These are phyloP conservation scores for Globisporangium alternatum DNA, from an alignment of 352 stramenopile species.

Conservation along the genomic window DNA sequence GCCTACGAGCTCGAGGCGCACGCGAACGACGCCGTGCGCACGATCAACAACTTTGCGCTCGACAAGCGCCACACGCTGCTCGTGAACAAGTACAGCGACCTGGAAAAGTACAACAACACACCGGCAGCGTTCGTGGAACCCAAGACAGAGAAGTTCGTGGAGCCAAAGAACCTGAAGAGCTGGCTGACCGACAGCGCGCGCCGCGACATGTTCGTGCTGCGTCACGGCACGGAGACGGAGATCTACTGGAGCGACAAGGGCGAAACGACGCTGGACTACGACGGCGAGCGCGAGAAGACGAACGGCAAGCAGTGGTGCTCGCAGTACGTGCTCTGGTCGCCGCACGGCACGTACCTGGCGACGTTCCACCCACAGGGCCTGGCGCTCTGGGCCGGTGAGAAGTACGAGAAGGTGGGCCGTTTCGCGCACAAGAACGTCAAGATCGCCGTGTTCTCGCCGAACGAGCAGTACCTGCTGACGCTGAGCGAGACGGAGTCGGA, in stretches of 20 bases:
- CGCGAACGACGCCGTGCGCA: conserved; percentile 76
- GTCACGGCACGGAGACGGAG: conserved; percentile 94
- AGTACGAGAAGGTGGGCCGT: conserved; percentile 97
- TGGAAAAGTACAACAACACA: conserved; percentile 78
- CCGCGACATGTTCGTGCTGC: conserved; percentile 94
- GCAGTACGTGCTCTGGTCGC: conserved; percentile 97
- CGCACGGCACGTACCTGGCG: conserved; percentile 95
- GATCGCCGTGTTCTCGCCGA: conserved; percentile 92
- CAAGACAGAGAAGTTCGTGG: conserved; percentile 83
- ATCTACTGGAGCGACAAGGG: conserved; percentile 95
- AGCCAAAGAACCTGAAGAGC: conserved; percentile 91
- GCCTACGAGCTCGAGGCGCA: conserved; percentile 77
- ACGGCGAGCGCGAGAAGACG: conserved; percentile 93
- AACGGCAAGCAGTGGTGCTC: conserved; percentile 97
- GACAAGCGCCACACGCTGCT: conserved; percentile 97
- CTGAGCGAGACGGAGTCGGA: conserved; percentile 93
- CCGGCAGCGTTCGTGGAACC: conserved; percentile 75
- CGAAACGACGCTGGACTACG: conserved; percentile 91
- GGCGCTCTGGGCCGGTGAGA: conserved; percentile 95
- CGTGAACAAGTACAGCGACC: conserved; percentile 91
- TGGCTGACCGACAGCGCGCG: conserved; percentile 92
- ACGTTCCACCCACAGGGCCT: conserved; percentile 98
- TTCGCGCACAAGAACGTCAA: conserved; percentile 96
- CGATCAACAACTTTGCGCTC: conserved; percentile 88
- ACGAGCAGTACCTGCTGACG: conserved; percentile 97